phyloP scores from a whole-genome alignment of 2,329 filamentous ascomycete species.

The Moelleriella libera region DNA sequence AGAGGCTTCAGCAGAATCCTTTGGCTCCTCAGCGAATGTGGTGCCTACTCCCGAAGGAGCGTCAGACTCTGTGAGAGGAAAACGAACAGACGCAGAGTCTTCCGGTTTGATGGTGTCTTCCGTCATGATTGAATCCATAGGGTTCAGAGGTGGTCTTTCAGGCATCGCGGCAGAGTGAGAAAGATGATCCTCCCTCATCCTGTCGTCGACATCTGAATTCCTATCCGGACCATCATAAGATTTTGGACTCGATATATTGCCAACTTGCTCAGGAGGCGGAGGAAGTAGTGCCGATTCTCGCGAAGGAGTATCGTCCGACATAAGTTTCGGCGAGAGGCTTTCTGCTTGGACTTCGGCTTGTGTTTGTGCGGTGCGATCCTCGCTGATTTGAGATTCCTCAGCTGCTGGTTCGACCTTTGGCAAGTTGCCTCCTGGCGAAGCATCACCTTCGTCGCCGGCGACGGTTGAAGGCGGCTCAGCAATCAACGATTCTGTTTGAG shows the following conservation, averaged over 20 bases:
- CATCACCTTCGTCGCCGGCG: slow-evolving; percentile 14
- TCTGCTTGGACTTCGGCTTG: background rate
- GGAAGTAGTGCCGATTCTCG: slow-evolving; percentile 15
- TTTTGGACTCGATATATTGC: slow-evolving; percentile 22
- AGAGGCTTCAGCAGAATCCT: slow-evolving; percentile 4
- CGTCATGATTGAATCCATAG: slow-evolving; percentile 19
- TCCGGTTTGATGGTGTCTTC: slow-evolving; percentile 24
- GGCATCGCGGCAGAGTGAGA: slow-evolving; percentile 8
- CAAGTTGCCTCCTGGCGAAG: slow-evolving; percentile 12
- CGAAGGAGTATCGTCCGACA: background rate
- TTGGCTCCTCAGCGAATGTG: slow-evolving; percentile 9
- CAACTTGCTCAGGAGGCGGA: slow-evolving; percentile 24
- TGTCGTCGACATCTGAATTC: slow-evolving; percentile 11
- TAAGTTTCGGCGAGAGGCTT: too few relatives aligned
- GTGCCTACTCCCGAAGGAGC: slow-evolving; percentile 14
- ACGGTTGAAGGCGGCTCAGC: slow-evolving; percentile 17
- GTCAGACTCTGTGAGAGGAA: slow-evolving; percentile 14
- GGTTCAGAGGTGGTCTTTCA: slow-evolving; percentile 11
- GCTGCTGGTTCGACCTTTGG: background rate
- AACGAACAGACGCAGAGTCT: slow-evolving; percentile 20
- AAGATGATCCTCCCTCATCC: slow-evolving; percentile 11
- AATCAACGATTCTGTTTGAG: slow-evolving; percentile 10
- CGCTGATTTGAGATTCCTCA: background rate
- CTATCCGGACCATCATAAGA: slow-evolving; percentile 12
- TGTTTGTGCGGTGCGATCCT: slow-evolving; percentile 4